Evolutionary conservation across 257 asterid species (phyloP).

Genomic region (Salvia rosmarinus): DNA sequence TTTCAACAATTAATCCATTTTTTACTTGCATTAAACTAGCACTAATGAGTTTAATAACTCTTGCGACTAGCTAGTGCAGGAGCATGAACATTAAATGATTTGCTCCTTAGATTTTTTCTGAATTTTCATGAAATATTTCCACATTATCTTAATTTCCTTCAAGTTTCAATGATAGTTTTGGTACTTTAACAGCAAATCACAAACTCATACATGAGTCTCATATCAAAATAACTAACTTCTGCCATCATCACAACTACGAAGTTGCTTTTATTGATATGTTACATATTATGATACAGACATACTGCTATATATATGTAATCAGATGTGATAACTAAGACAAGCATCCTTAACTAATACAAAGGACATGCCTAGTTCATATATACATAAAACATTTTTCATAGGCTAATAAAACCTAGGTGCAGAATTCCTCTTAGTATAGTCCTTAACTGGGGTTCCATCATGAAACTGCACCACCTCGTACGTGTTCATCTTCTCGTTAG

Average conservation of each 20-base stretch:
- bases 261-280: slow-evolving; percentile 22
- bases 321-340: slow-evolving; percentile 18
- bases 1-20: no score
- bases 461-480: slow-evolving; percentile 37
- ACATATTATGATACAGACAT: slow-evolving; percentile 18
- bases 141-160: no score
- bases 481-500: slow-evolving; percentile 32
- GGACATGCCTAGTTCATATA: slow-evolving; percentile 2
- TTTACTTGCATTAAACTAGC: no score
- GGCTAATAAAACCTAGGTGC: slow-evolving; percentile 38
- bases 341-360: slow-evolving; percentile 21
- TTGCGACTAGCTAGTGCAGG: no score
- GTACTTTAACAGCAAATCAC: neutral
- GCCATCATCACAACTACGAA: neutral
- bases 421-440: slow-evolving; percentile 38
- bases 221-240: neutral
- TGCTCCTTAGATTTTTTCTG: no score
- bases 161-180: neutral
- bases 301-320: neutral
- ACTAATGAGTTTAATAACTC: no score
- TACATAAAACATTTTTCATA: neutral
- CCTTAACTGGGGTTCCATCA: slow-evolving; percentile 29
- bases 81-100: no score
- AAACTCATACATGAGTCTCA: neutral
- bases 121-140: no score